Percentiles rank a stretch among this genome's conserved stretches.
These are phyloP conservation scores for Hortiboletus flavorubellus DNA, from an alignment of 768 basidiomycete genomes.

Conservation along the genomic window DNA sequence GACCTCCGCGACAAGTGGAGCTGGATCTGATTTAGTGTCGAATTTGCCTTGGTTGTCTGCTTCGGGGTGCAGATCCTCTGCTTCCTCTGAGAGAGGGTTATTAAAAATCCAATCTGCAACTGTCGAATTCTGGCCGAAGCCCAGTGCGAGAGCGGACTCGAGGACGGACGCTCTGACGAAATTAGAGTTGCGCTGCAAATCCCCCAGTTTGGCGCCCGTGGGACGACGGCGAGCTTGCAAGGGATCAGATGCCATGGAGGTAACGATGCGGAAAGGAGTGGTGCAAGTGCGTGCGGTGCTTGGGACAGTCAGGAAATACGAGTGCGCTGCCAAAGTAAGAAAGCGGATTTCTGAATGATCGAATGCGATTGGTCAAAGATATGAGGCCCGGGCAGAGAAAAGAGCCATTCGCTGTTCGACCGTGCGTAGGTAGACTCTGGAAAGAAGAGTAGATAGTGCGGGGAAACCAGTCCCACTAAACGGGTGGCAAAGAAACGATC, in stretches of 20 bases:
- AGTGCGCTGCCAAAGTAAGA: neutral
- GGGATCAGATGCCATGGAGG: slow-evolving; percentile 20
- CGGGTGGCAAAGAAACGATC: neutral
- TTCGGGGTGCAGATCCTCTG: slow-evolving; percentile 39
- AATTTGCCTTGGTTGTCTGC: neutral
- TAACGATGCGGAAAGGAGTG: slow-evolving; percentile 19
- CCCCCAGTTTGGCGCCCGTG: slow-evolving; percentile 17
- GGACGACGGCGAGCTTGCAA: slow-evolving; percentile 28
- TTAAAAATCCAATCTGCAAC: slow-evolving; percentile 75
- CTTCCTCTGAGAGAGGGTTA: slow-evolving; percentile 54
- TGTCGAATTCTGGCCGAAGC: slow-evolving; percentile 53
- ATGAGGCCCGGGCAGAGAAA: slow-evolving; percentile 1
- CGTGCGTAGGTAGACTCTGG: neutral
- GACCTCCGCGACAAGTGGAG: slow-evolving; percentile 29
- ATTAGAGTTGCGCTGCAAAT: slow-evolving; percentile 46
- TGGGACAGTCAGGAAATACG: neutral
- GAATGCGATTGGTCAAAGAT: slow-evolving; percentile 15
- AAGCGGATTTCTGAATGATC: slow-evolving; percentile 12
- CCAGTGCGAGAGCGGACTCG: slow-evolving; percentile 68
- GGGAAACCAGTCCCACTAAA: slow-evolving; percentile 20
- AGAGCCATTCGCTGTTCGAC: slow-evolving; percentile 23
- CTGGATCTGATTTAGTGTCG: slow-evolving; percentile 8
- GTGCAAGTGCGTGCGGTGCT: neutral
- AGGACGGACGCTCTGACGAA: slow-evolving; percentile 69
- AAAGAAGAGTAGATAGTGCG: slow-evolving; percentile 6